phyloP scores from a whole-genome alignment of 169 alveolate species.

The Plasmodium ovale region DNA sequence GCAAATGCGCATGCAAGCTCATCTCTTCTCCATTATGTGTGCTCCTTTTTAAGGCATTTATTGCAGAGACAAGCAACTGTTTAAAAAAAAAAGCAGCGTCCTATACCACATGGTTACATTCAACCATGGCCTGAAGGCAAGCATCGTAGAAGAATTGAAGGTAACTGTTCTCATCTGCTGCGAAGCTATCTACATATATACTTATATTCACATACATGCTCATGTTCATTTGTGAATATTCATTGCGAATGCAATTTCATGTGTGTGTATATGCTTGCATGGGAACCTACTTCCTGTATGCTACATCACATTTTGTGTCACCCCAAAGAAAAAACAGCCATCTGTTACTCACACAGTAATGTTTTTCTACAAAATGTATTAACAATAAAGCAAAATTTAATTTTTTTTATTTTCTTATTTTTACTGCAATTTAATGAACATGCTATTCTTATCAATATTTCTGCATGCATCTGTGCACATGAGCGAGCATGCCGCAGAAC shows the following conservation, averaged over 20 bases:
- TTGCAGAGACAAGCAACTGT: slow-evolving; percentile 66
- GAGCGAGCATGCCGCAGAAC: too few relatives aligned
- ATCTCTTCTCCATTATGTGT: neutral
- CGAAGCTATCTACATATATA: neutral
- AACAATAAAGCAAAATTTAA: too few relatives aligned
- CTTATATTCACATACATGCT: neutral
- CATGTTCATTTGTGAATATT: too few relatives aligned
- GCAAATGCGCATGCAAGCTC: neutral
- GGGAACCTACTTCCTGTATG: too few relatives aligned
- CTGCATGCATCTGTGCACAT: neutral
- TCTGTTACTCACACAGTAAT: too few relatives aligned
- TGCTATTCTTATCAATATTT: neutral
- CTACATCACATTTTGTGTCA: too few relatives aligned
- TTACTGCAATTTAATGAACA: neutral
- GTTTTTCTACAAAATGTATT: too few relatives aligned
- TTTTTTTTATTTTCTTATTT: neutral
- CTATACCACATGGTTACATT: slow-evolving; percentile 67
- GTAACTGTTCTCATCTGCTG: neutral
- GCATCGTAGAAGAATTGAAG: slow-evolving; percentile 63
- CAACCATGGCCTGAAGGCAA: slow-evolving; percentile 59
- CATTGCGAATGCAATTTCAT: too few relatives aligned
- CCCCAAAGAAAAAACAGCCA: too few relatives aligned
- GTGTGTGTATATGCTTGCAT: neutral
- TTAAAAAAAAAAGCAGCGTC: slow-evolving; percentile 58
- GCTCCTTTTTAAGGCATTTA: slow-evolving; percentile 48